Evolutionary conservation across 176 grass and related monocot species (phyloP).

Genomic region (Leersia perrieri): DNA sequence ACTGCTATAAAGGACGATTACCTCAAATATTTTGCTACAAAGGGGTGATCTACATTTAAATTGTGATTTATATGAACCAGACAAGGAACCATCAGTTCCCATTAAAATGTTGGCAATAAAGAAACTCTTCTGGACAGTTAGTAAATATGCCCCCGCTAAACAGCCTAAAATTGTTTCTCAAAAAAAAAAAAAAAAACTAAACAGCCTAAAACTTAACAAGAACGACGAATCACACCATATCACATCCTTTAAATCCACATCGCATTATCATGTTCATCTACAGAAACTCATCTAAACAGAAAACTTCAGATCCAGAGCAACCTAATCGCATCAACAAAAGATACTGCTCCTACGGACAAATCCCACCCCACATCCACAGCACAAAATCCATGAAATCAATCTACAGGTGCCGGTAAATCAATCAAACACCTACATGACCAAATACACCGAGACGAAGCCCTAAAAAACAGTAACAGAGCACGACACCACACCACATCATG

Average conservation of each 20-base stretch:
- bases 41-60: background rate
- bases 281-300: background rate
- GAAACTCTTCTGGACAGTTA: too few species aligned
- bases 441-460: background rate
- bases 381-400: background rate
- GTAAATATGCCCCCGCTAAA: too few species aligned
- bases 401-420: background rate
- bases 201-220: background rate
- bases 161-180: too few species aligned
- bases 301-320: slow-evolving; percentile 1
- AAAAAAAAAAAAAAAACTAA: too few species aligned
- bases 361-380: background rate
- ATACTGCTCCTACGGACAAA: background rate
- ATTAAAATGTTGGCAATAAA: background rate
- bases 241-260: background rate
- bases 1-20: background rate
- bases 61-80: background rate
- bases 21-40: background rate
- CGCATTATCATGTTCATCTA: background rate
- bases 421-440: background rate
- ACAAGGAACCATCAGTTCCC: background rate
- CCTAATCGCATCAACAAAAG: background rate
- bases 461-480: background rate
- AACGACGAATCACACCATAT: background rate
- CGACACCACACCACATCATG: background rate